Conservation (phyloP, 768 basidiomycete species). For the Pluteus cervinus region DNA sequence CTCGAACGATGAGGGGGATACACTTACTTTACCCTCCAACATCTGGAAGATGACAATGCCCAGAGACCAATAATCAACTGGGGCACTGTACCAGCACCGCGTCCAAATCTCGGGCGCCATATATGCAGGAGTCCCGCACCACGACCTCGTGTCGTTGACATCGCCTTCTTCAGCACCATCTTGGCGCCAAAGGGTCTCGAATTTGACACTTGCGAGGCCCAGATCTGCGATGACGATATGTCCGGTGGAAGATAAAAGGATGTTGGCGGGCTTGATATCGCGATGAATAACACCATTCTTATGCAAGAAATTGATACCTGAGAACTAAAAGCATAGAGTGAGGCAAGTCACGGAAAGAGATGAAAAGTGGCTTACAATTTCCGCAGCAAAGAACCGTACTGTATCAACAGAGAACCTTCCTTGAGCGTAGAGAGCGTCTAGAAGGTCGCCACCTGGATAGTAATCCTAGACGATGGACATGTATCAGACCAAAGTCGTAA, state of each 20-base stretch:
- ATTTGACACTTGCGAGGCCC: conserved; percentile 11
- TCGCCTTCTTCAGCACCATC: background rate
- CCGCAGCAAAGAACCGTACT: background rate
- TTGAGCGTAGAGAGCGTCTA: conserved; percentile 1
- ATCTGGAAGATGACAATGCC: conserved; percentile 10
- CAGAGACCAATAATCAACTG: conserved; percentile 10
- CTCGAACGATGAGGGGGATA: background rate
- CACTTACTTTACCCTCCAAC: conserved; percentile 9
- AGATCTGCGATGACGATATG: conserved; percentile 19
- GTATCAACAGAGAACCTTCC: conserved; percentile 4
- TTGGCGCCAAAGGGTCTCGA: background rate
- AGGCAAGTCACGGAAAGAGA: too few relatives aligned
- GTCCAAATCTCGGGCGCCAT: conserved; percentile 12
- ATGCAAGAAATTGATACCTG: conserved; percentile 35
- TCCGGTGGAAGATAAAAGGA: conserved; percentile 27
- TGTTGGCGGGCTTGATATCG: conserved; percentile 76
- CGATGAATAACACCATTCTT: conserved; percentile 71
- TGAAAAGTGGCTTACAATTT: conserved; percentile 1
- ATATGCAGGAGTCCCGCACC: conserved; percentile 10
- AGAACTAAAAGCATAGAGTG: background rate
- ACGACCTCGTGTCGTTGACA: background rate
- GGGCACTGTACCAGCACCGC: background rate
- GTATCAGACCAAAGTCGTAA: background rate
- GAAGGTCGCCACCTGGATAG: conserved; percentile 12
- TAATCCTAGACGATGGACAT: conserved; percentile 4